Base-by-base conservation (phyloP, 1,284 basidiomycete species). In the Ceratobasidium sp. region DNA sequence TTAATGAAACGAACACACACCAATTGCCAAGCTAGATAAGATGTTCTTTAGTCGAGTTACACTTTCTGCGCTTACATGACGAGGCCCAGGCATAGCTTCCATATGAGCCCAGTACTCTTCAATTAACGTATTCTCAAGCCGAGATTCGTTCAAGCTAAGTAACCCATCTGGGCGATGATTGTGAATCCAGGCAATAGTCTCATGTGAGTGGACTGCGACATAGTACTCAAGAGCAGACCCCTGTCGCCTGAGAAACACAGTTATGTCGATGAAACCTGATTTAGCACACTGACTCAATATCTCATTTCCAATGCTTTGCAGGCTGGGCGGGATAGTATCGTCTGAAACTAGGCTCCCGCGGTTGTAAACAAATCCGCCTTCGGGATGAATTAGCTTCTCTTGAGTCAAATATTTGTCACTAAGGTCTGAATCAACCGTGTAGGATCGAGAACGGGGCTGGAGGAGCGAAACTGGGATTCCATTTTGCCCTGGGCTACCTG, bases 71-170 rank as follows among this genome's bases (percentile, higher is more conserved):
- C n/a, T n/a, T n/a, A n/a, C n/a, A 32, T 15, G 6, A 32, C 20
- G 3, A 60, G 22, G 58, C 3, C 45, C 43, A 15, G 58, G 58
- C n/a, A 62, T 49, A 20, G 47, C 50, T 47, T 62, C 58, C 58
- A 50, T 50, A 27, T 62, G 58, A 3, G 12, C 25, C 58, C 58
- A 62, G 20, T 62, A 62, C 20, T 62, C 45, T 35, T 49, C 43
- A 47, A 4, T 3, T 8, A 62, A 32, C 12, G 47, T 52, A 22
- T 62, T 62, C 20, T 31, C 42, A 3, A 32, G 45, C 17, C 45
- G 32, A 6, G 20, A 2, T 0, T n/a, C 10, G 3, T 47, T 32
- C 2, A 27, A 45, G 6, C 25, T 15, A 7, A 13, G 40, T 13
- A 62, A 22, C 8, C 22, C 12, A 10, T 8, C 25, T 15, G 58